phyloP scores from a whole-genome alignment of 1,139 yeast genomes.

The Taiozyma sp. region DNA sequence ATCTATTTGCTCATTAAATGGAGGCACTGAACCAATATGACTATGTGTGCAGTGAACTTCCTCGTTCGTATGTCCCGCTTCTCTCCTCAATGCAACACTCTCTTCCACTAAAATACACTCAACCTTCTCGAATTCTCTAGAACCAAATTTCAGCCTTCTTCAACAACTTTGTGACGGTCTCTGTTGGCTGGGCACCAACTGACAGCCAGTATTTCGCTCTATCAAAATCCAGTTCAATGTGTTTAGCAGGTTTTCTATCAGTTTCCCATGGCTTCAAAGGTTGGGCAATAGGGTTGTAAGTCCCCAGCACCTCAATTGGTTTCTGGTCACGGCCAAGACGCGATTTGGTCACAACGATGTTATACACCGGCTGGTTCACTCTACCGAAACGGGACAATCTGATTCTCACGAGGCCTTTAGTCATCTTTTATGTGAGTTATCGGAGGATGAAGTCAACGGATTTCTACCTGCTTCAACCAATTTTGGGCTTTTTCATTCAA shows the following conservation, averaged over 20 bases:
- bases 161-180: conserved; percentile 71
- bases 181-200: conserved; percentile 97
- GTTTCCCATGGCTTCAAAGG: conserved; percentile 65
- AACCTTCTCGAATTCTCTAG: conserved; percentile 24
- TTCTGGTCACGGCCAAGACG: conserved; percentile 68
- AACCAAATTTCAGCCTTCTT: conserved; percentile 78
- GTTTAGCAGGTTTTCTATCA: conserved; percentile 66
- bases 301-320: conserved; percentile 94
- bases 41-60: neutral
- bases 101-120: neutral
- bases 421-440: neutral
- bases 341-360: conserved; percentile 83
- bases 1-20: neutral
- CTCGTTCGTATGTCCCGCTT: neutral
- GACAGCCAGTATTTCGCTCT: conserved; percentile 98
- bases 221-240: conserved; percentile 77
- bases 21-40: neutral
- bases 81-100: neutral
- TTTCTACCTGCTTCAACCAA: neutral
- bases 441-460: neutral
- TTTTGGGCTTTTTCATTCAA: neutral
- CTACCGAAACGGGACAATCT: conserved; percentile 94
- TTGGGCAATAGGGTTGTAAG: conserved; percentile 81
- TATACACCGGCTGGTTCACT: conserved; percentile 80
- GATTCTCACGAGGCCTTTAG: conserved; percentile 48